A percentile compares a stretch with the other conserved stretches of the same genome.
These are phyloP conservation scores for Lentinula detonsa DNA, from an alignment of 768 basidiomycete species.

Conservation along the genomic window DNA sequence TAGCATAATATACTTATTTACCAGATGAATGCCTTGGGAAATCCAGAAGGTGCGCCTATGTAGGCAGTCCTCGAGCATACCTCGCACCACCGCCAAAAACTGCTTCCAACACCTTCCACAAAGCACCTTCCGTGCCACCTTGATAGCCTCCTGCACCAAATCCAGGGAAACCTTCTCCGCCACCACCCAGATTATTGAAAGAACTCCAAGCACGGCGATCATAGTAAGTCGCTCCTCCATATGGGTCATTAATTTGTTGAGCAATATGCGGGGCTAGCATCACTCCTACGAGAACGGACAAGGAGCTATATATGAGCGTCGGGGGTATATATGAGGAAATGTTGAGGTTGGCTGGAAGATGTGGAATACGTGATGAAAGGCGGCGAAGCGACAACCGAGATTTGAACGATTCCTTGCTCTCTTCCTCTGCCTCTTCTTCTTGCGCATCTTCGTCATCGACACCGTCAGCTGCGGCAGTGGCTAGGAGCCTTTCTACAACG, in stretches of 20 bases:
- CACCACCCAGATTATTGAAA: conserved; percentile 59
- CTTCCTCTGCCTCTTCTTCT: neutral
- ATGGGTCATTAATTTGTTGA: conserved; percentile 47
- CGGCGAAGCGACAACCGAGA: conserved; percentile 16
- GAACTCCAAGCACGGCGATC: conserved; percentile 76
- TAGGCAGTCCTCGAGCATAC: conserved; percentile 74
- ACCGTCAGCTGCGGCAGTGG: neutral
- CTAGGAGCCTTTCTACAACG: conserved; percentile 39
- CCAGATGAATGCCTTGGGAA: neutral
- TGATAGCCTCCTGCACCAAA: conserved; percentile 2
- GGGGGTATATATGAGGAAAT: conserved; percentile 24
- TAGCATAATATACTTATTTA: neutral
- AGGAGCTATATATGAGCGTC: conserved; percentile 53
- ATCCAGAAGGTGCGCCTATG: conserved; percentile 27
- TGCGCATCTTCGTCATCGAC: conserved; percentile 27
- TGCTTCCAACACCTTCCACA: conserved; percentile 68
- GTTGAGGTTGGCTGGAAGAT: conserved; percentile 22
- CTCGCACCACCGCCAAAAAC: conserved; percentile 73
- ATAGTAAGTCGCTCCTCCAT: conserved; percentile 63
- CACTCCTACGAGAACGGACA: conserved; percentile 55
- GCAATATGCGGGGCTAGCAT: conserved; percentile 56
- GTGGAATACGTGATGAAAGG: conserved; percentile 12
- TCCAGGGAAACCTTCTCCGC: conserved; percentile 59
- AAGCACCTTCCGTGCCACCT: conserved; percentile 31
- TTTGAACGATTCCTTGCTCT: neutral